A percentile compares a stretch with the other conserved stretches of the same genome.
Evolutionary conservation across 352 stramenopile species (phyloP).

Genomic region (Phytophthora hybrid): DNA sequence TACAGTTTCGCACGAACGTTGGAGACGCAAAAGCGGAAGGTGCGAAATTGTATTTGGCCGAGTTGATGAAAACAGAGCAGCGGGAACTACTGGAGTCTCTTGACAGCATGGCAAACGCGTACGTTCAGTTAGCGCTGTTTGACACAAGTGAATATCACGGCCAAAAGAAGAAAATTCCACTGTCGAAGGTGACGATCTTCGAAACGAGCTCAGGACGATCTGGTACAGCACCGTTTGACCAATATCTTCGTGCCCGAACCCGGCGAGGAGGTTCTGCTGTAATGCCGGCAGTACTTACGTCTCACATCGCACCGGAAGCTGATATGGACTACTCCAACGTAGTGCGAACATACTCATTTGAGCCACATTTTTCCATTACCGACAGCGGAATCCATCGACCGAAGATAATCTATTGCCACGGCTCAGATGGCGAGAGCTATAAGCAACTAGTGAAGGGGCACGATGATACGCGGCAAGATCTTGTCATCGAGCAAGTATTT

Average conservation of each 20-base stretch:
- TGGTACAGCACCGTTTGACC: slow-evolving; percentile 60
- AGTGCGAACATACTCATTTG: slow-evolving; percentile 91
- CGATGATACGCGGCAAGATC: slow-evolving; percentile 88
- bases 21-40: slow-evolving; percentile 80
- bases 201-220: slow-evolving; percentile 36
- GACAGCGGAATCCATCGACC: slow-evolving; percentile 96
- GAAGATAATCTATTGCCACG: slow-evolving; percentile 98
- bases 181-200: slow-evolving; percentile 67
- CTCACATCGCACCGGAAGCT: slow-evolving; percentile 60
- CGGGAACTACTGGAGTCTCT: slow-evolving; percentile 77
- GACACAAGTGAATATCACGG: slow-evolving; percentile 83
- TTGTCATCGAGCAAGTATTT: slow-evolving; percentile 93
- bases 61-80: slow-evolving; percentile 62
- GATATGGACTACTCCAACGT: slow-evolving; percentile 88
- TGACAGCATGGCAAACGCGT: slow-evolving; percentile 75
- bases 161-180: slow-evolving; percentile 74
- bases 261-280: slow-evolving; percentile 56
- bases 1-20: slow-evolving; percentile 83
- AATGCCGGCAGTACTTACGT: slow-evolving; percentile 86
- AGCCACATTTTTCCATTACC: slow-evolving; percentile 93
- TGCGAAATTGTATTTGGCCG: slow-evolving; percentile 66
- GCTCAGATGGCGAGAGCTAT: slow-evolving; percentile 92
- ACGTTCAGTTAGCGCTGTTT: slow-evolving; percentile 84
- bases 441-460: slow-evolving; percentile 97
- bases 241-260: slow-evolving; percentile 70